phyloP scores from a whole-genome alignment of 768 basidiomycete species.

The Leccinum variicolor region DNA sequence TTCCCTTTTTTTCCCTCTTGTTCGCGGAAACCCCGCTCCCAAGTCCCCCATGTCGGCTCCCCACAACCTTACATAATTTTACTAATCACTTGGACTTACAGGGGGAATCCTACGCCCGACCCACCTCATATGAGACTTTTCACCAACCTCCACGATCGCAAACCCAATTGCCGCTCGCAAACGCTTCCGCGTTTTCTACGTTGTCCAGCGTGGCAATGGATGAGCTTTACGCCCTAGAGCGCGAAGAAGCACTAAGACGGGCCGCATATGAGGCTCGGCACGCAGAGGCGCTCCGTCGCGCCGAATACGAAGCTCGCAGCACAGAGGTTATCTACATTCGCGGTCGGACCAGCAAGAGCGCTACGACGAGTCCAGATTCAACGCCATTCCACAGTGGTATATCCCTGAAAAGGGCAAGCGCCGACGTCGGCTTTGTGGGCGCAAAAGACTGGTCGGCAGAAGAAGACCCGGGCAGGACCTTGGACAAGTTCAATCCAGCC shows the following conservation, averaged over 20 bases:
- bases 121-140: constrained; percentile 46
- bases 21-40: constrained; percentile 1
- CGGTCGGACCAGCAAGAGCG: constrained; percentile 53
- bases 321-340: constrained; percentile 42
- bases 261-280: constrained; percentile 85
- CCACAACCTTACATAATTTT: constrained; percentile 26
- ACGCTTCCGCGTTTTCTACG: constrained; percentile 57
- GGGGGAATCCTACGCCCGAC: constrained; percentile 59
- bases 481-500: constrained; percentile 25
- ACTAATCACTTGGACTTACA: constrained; percentile 26
- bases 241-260: constrained; percentile 74
- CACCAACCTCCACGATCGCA: constrained; percentile 29
- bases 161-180: constrained; percentile 24
- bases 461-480: constrained; percentile 24
- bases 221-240: constrained; percentile 86
- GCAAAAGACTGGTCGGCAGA: constrained; percentile 35
- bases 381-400: constrained; percentile 35
- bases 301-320: constrained; percentile 56
- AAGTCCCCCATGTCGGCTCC: constrained; percentile 20
- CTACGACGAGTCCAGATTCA: constrained; percentile 62
- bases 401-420: constrained; percentile 20
- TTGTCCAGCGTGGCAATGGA: constrained; percentile 80
- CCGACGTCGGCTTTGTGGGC: constrained; percentile 43
- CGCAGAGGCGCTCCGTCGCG: constrained; percentile 63
- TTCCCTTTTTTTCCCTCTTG: background rate